Evolutionary conservation across 1,139 yeast species (phyloP).

Genomic region (Nakaseomyces bracarensis): DNA sequence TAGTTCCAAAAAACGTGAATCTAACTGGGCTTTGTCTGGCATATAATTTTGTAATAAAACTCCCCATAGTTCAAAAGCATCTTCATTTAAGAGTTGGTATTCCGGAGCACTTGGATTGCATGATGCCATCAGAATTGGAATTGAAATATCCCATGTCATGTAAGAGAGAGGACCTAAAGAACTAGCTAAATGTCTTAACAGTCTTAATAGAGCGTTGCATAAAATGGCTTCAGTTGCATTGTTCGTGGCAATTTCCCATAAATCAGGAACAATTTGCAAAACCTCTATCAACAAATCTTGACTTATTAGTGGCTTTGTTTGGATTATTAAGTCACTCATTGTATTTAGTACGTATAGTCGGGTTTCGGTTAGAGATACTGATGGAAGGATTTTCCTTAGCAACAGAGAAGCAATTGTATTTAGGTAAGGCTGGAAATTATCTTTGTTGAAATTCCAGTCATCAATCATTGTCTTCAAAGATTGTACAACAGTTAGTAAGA

Average conservation of each 20-base stretch:
- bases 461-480: slow-evolving; percentile 61
- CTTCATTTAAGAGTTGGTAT: slow-evolving; percentile 66
- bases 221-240: slow-evolving; percentile 56
- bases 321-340: slow-evolving; percentile 54
- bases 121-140: slow-evolving; percentile 56
- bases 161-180: slow-evolving; percentile 56
- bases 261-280: slow-evolving; percentile 53
- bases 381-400: slow-evolving; percentile 40
- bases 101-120: slow-evolving; percentile 58
- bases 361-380: slow-evolving; percentile 58
- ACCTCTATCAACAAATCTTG: slow-evolving; percentile 45
- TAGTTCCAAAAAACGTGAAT: slow-evolving; percentile 22
- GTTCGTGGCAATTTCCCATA: slow-evolving; percentile 60
- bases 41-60: slow-evolving; percentile 50
- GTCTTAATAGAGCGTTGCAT: slow-evolving; percentile 61
- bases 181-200: slow-evolving; percentile 54
- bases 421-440: slow-evolving; percentile 57
- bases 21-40: slow-evolving; percentile 21
- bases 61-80: slow-evolving; percentile 82
- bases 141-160: slow-evolving; percentile 52
- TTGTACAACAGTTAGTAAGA: slow-evolving; percentile 66
- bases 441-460: slow-evolving; percentile 78
- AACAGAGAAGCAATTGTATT: slow-evolving; percentile 42
- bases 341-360: slow-evolving; percentile 63
- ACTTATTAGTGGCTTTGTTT: slow-evolving; percentile 54